These are phyloP conservation scores for Talinum fruticosum DNA, from an alignment of 148 eudicot genomes.

Conservation along the genomic window DNA sequence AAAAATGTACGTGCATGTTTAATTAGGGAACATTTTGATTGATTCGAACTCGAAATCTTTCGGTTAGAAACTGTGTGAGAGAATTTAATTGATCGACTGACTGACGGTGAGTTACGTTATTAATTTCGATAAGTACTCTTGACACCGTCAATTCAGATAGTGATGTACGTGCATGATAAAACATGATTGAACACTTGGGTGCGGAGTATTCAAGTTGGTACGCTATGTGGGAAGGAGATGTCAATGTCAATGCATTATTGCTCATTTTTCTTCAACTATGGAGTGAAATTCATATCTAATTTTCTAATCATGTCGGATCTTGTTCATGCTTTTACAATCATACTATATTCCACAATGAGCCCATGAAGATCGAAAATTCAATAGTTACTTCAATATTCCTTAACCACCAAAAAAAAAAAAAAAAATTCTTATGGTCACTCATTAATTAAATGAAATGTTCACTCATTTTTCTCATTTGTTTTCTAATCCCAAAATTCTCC, in stretches of 20 bases:
- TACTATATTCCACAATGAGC: neutral
- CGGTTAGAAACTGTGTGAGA: too few species aligned
- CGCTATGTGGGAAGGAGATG: neutral
- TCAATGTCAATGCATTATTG: neutral
- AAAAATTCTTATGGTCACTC: neutral
- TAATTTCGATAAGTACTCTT: too few species aligned
- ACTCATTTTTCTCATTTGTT: neutral
- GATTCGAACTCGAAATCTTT: too few species aligned
- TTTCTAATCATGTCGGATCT: neutral
- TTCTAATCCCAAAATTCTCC: neutral
- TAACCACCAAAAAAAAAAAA: neutral
- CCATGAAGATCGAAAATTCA: neutral
- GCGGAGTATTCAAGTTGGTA: neutral
- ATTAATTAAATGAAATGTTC: too few species aligned
- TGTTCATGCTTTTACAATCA: neutral
- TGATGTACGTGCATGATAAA: too few species aligned
- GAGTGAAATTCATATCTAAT: neutral
- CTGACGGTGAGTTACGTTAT: too few species aligned
- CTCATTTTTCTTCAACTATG: neutral
- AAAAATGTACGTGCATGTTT: too few species aligned
- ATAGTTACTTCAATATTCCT: neutral
- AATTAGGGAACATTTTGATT: too few species aligned
- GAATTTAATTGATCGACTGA: too few species aligned
- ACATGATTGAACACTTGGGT: neutral
- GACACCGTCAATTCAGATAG: too few species aligned